Conservation (phyloP, 192 early-diverging fungal genomes). For the Helicostylum pulchrum region DNA sequence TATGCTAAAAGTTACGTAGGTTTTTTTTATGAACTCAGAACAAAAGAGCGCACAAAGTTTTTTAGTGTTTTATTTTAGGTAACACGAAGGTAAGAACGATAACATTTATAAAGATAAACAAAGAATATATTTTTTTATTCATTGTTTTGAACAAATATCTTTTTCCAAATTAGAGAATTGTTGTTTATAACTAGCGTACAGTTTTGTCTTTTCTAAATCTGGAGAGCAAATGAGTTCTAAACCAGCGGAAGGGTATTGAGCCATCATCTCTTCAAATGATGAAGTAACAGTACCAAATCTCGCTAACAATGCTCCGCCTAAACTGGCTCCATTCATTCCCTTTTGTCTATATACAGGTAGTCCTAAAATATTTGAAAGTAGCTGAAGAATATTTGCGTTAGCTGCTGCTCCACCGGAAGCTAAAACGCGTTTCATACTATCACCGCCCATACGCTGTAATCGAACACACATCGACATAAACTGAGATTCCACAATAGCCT, state of each 20-base stretch:
- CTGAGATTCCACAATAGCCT: slow-evolving; percentile 75
- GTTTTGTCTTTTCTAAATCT: slow-evolving; percentile 1
- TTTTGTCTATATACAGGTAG: slow-evolving; percentile 55
- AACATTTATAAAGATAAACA: too few relatives aligned
- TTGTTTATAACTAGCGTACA: slow-evolving; percentile 18
- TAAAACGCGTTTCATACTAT: slow-evolving; percentile 50
- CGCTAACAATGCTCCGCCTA: slow-evolving; percentile 60
- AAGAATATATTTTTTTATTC: too few relatives aligned
- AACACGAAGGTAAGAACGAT: too few relatives aligned
- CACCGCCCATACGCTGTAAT: slow-evolving; percentile 29
- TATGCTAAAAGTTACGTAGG: too few relatives aligned
- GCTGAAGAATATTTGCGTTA: slow-evolving; percentile 54
- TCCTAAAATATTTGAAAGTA: slow-evolving; percentile 72
- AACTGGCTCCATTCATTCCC: slow-evolving; percentile 52
- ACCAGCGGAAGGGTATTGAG: slow-evolving; percentile 11
- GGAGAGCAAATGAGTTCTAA: slow-evolving; percentile 22
- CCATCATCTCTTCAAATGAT: slow-evolving; percentile 31
- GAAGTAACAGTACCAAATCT: slow-evolving; percentile 29
- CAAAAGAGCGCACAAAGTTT: too few relatives aligned
- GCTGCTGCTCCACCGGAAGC: slow-evolving; percentile 72
- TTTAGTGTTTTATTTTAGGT: too few relatives aligned
- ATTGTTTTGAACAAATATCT: background rate
- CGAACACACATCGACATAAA: slow-evolving; percentile 66
- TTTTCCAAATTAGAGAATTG: slow-evolving; percentile 21
- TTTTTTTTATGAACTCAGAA: too few relatives aligned